Evolutionary conservation across 1,284 basidiomycete genomes (phyloP), one percentile per base, ranked within the genome.

Genomic region (Ustilago lituana): DNA sequence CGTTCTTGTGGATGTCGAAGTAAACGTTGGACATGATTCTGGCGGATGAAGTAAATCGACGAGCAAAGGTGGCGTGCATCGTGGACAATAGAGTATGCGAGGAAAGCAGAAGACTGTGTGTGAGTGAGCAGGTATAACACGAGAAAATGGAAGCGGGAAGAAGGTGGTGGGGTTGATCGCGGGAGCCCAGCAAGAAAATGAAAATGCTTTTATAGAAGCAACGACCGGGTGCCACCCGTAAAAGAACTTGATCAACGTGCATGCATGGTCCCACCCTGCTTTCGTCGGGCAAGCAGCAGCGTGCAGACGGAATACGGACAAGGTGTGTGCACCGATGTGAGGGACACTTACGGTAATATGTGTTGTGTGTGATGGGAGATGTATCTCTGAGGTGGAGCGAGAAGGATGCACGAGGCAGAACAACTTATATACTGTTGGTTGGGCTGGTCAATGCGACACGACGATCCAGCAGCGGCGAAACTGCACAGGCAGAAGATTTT

Each of bases 1-100:
- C 83, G 64, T 82, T 79, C 67, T 85, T 86, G 44, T 87, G 86
- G 43, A 94, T 88, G 20, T 88, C 86, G 38, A 93, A 84, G 20
- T 95, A 86, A 65, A 89, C 90, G 33, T 88, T 85, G 56, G 78
- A 77, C 79, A 80, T 81, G 71, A 65, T 77, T 64, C 58, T 54
- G 33, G 73, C 64, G 31, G 76, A 59, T 43, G 76, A 76, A 47
- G 73, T 59, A 47, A 79, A 79, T 50, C 59, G 69, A 47, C 76
- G 76, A 29, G 67, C 73, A 43, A 74, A 68, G n/a, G 76, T 53
- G 33, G 74, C 74, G 57, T 60, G 63, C 64, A 68, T 72, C 29
- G 47, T 54, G 17, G 32, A n/a, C n/a, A n/a, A n/a, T 3, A 38
- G 14, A 17, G 31, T 29, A 26, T 4, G 33, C 24, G 17, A 31